These are phyloP conservation scores for Pogostemon cablin DNA, from an alignment of 257 asterid species.

Conservation along the genomic window DNA sequence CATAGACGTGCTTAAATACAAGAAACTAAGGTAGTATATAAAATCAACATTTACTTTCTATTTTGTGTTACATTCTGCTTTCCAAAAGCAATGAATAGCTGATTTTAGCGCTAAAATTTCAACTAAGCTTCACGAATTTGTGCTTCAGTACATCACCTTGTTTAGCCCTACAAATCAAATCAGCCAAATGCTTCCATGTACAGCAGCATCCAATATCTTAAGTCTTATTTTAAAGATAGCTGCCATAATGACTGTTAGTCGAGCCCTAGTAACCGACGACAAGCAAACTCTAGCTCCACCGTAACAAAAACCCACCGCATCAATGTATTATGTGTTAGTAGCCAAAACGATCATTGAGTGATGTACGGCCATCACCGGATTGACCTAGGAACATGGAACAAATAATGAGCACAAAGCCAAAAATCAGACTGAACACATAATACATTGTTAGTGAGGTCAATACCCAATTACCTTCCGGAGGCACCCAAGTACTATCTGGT, in stretches of 20 bases:
- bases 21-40: no score
- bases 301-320: background rate
- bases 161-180: background rate
- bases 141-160: slow-evolving; percentile 8
- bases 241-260: no score
- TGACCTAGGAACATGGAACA: slow-evolving; percentile 57
- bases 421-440: background rate
- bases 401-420: slow-evolving; percentile 15
- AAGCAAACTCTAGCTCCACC: no score
- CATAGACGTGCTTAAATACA: no score
- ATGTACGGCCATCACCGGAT: slow-evolving; percentile 94
- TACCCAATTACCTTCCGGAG: slow-evolving; percentile 78
- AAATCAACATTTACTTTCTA: no score
- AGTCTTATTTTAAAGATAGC: no score
- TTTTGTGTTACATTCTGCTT: no score
- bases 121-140: slow-evolving; percentile 23
- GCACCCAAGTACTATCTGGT: slow-evolving; percentile 79
- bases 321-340: slow-evolving; percentile 40
- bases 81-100: no score
- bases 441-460: slow-evolving; percentile 19
- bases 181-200: background rate
- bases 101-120: background rate
- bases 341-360: slow-evolving; percentile 86
- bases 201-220: no score
- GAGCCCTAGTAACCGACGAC: no score